Percentiles rank a stretch among this genome's conserved stretches.
These are phyloP conservation scores for Knoxdaviesia capensis DNA, from an alignment of 2,329 filamentous ascomycete species.

Conservation along the genomic window DNA sequence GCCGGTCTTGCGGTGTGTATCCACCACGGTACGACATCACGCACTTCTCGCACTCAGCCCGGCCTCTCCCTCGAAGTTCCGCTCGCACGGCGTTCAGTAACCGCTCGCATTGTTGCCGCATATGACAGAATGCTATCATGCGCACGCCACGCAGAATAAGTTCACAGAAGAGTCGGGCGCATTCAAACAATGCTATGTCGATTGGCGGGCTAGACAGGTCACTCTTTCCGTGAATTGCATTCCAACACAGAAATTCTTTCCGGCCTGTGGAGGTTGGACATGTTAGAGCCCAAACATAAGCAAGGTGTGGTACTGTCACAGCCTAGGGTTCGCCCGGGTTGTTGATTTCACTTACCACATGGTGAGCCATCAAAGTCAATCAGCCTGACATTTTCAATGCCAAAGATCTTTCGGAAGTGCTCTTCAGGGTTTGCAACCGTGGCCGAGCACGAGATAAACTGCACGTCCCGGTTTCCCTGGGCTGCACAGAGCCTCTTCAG, in stretches of 20 bases:
- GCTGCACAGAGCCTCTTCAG: conserved; percentile 75
- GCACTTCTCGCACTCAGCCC: conserved; percentile 52
- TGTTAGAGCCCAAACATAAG: no score
- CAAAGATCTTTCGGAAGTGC: conserved; percentile 91
- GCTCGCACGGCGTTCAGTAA: conserved; percentile 61
- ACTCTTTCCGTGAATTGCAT: conserved; percentile 78
- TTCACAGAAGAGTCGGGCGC: conserved; percentile 79
- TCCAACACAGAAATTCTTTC: conserved; percentile 96
- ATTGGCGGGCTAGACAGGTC: conserved; percentile 56
- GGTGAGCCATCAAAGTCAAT: conserved; percentile 88
- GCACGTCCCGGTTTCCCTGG: conserved; percentile 66
- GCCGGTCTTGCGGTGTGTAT: conserved; percentile 78
- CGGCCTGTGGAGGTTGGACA: conserved; percentile 26
- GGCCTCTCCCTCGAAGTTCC: conserved; percentile 53
- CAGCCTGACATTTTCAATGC: conserved; percentile 58
- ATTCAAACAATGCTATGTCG: conserved; percentile 71
- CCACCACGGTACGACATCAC: conserved; percentile 95
- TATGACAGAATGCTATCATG: conserved; percentile 80
- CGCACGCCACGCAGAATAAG: conserved; percentile 73
- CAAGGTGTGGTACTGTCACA: no score
- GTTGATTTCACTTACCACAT: conserved; percentile 19
- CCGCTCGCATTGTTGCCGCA: conserved; percentile 75
- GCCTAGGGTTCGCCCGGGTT: no score
- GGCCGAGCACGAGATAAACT: conserved; percentile 89
- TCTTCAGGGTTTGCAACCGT: conserved; percentile 83